These are phyloP conservation scores for Marsdenia floribunda DNA, from an alignment of 257 asterid genomes.

Conservation along the genomic window DNA sequence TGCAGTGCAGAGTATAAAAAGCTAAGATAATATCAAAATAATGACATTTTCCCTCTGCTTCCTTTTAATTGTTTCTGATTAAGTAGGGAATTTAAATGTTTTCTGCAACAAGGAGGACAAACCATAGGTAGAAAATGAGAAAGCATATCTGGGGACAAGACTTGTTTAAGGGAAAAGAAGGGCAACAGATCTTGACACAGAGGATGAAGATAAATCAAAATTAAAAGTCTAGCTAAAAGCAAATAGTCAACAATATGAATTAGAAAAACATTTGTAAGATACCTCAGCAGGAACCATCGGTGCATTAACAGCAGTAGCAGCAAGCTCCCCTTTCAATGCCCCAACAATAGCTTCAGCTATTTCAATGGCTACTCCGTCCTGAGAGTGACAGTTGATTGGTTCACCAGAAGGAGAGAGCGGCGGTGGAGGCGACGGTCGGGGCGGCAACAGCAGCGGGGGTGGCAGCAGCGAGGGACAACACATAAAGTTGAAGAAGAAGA, in stretches of 20 bases:
- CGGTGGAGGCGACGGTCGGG: too few species aligned
- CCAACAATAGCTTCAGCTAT: slow-evolving; percentile 98
- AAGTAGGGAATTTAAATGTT: too few species aligned
- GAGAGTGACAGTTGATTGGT: neutral
- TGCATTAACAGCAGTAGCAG: slow-evolving; percentile 95
- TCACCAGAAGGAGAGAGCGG: too few species aligned
- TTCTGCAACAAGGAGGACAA: neutral
- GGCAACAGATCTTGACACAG: neutral
- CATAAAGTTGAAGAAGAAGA: too few species aligned
- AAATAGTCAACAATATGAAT: neutral
- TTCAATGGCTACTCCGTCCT: slow-evolving; percentile 99
- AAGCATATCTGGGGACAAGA: neutral
- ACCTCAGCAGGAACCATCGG: slow-evolving; percentile 99
- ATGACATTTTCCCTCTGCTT: neutral
- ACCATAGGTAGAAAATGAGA: neutral
- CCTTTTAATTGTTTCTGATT: neutral
- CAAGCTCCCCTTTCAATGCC: slow-evolving; percentile 90
- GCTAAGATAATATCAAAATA: neutral
- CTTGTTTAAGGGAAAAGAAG: neutral
- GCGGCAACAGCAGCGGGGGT: too few species aligned
- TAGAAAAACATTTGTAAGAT: neutral
- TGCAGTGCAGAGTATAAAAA: neutral
- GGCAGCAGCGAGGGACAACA: too few species aligned
- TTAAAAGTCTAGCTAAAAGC: neutral
- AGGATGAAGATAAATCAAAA: neutral